Evolutionary conservation across 1,139 yeast genomes (phyloP).

Genomic region (Geotrichum klebahnii): DNA sequence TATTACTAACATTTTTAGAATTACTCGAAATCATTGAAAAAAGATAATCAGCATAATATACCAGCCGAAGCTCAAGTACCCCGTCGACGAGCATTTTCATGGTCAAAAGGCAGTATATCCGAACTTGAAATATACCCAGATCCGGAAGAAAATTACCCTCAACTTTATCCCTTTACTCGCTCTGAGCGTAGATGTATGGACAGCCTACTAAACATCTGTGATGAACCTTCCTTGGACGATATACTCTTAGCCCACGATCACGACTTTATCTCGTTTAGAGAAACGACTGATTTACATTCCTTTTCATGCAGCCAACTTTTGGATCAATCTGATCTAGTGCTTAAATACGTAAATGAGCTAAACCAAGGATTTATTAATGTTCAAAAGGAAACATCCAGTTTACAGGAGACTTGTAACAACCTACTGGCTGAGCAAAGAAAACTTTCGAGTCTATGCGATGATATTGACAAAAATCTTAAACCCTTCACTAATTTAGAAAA

Average conservation of each 20-base stretch:
- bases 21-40: constrained; percentile 5
- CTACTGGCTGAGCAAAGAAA: constrained; percentile 52
- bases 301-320: constrained; percentile 39
- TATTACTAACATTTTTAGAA: constrained; percentile 7
- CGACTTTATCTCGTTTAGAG: constrained; percentile 29
- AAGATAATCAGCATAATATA: constrained; percentile 6
- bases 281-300: constrained; percentile 37
- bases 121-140: background rate
- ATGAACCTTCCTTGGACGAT: constrained; percentile 24
- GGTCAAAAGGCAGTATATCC: constrained; percentile 7
- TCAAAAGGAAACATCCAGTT: constrained; percentile 56
- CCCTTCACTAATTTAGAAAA: constrained; percentile 68
- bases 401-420: constrained; percentile 55
- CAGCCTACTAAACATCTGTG: background rate
- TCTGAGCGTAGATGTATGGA: constrained; percentile 17
- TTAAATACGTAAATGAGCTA: constrained; percentile 45
- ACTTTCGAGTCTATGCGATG: constrained; percentile 45
- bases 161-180: constrained; percentile 22
- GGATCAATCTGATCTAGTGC: constrained; percentile 44
- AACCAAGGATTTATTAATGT: constrained; percentile 54
- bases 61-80: constrained; percentile 28
- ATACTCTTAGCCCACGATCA: constrained; percentile 31
- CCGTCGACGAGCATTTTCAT: constrained; percentile 27
- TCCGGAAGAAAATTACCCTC: background rate
- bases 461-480: constrained; percentile 51